Conservation (phyloP, 176 grass and related monocot genomes). For the Ensete ventricosum region DNA sequence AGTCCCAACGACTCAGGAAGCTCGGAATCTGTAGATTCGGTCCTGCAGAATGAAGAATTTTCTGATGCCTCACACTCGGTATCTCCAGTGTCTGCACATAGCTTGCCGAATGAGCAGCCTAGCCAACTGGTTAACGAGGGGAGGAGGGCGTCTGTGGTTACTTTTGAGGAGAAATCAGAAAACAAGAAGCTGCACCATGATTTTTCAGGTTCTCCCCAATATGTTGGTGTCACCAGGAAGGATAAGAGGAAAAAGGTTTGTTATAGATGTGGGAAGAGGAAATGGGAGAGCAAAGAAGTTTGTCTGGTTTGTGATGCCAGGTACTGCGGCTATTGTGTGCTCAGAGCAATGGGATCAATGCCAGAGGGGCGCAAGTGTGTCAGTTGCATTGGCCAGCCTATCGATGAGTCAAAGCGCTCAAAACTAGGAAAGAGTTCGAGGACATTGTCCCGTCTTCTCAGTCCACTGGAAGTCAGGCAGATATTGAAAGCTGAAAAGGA, state of each 20-base stretch:
- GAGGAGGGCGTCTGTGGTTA: conserved; percentile 51
- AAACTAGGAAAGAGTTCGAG: conserved; percentile 79
- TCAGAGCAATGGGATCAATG: conserved; percentile 94
- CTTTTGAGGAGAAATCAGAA: conserved; percentile 53
- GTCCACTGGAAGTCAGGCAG: conserved; percentile 78
- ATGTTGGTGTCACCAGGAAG: conserved; percentile 39
- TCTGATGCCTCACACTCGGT: conserved; percentile 38
- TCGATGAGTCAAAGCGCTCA: conserved; percentile 62
- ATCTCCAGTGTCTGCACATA: conserved; percentile 39
- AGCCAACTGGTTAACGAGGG: conserved; percentile 23
- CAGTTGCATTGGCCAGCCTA: conserved; percentile 62
- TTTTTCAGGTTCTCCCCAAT: conserved; percentile 30
- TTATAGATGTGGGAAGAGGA: conserved; percentile 67
- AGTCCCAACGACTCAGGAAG: conserved; percentile 3
- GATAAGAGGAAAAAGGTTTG: conserved; percentile 48
- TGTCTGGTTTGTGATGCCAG: conserved; percentile 68
- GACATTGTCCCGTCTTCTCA: conserved; percentile 47
- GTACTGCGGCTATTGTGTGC: conserved; percentile 70
- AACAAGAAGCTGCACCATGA: conserved; percentile 43
- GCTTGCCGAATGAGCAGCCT: conserved; percentile 19
- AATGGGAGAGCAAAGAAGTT: conserved; percentile 86
- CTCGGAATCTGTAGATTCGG: conserved; percentile 33
- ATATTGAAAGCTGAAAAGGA: conserved; percentile 90
- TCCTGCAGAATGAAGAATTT: conserved; percentile 46
- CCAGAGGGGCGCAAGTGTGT: conserved; percentile 90